These are phyloP conservation scores for Blastomyces silverae DNA, from an alignment of 2,329 filamentous ascomycete species.

Conservation along the genomic window DNA sequence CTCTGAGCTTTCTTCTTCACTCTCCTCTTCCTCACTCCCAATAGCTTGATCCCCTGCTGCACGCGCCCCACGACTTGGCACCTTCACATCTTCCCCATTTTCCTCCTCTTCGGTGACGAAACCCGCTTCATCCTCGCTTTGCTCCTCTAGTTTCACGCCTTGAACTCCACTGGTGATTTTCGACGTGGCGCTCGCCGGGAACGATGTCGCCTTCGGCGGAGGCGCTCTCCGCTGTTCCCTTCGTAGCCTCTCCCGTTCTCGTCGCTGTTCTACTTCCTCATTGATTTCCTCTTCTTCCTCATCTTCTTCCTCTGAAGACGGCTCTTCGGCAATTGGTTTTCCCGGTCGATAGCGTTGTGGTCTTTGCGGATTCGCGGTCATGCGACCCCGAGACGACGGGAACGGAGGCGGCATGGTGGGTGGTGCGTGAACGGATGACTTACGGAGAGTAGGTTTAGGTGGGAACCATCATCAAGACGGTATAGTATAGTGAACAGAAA, in stretches of 20 bases:
- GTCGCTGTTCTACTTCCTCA: constrained; percentile 51
- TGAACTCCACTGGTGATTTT: constrained; percentile 31
- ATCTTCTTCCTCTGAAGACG: constrained; percentile 47
- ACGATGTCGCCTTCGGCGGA: constrained; percentile 40
- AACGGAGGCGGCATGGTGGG: constrained; percentile 40
- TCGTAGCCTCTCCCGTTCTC: constrained; percentile 31
- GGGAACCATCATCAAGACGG: neutral
- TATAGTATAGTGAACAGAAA: neutral
- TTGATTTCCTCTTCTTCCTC: constrained; percentile 51
- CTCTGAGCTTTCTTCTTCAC: constrained; percentile 44
- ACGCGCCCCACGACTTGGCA: constrained; percentile 21
- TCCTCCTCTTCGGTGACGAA: constrained; percentile 54
- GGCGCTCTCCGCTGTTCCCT: constrained; percentile 44
- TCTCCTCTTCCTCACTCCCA: constrained; percentile 46
- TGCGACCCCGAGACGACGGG: constrained; percentile 50
- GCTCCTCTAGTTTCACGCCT: constrained; percentile 36
- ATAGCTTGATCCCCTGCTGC: constrained; percentile 22
- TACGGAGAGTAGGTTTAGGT: neutral
- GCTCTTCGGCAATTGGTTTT: constrained; percentile 55
- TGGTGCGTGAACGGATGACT: neutral
- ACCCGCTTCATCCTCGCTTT: constrained; percentile 49
- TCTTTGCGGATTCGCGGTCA: constrained; percentile 84
- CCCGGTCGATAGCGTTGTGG: constrained; percentile 77
- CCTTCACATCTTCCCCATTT: constrained; percentile 24
- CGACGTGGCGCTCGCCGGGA: constrained; percentile 30